Conservation (phyloP, 345 rosid species). For the Syzygium grande region DNA sequence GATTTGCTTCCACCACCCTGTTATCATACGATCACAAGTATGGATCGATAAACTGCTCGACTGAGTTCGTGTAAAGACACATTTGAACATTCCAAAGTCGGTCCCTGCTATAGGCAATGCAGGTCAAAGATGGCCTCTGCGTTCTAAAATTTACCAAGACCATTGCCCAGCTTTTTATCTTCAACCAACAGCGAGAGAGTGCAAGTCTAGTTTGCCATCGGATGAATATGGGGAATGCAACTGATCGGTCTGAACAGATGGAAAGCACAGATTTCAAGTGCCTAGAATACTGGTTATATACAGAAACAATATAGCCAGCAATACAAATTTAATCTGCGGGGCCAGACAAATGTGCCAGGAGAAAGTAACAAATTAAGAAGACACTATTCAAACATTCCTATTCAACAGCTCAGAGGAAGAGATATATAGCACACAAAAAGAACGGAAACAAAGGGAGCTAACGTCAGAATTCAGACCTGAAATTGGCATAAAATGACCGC, state of each 20-base stretch:
- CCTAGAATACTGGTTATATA: constrained; percentile 11
- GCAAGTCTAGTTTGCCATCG: background rate
- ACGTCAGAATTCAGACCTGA: background rate
- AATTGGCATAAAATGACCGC: background rate
- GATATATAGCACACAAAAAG: background rate
- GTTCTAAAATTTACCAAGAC: background rate
- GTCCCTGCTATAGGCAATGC: background rate
- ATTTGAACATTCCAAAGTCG: background rate
- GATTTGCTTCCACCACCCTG: background rate
- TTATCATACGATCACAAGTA: background rate
- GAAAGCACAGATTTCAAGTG: background rate
- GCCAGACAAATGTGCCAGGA: background rate
- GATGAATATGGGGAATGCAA: background rate
- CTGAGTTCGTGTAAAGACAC: background rate
- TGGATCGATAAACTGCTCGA: background rate
- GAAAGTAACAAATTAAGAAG: background rate
- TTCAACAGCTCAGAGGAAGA: background rate
- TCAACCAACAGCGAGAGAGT: background rate
- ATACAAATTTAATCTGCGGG: constrained; percentile 13
- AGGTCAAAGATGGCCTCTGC: background rate
- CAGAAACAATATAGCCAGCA: constrained; percentile 30
- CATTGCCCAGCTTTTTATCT: background rate
- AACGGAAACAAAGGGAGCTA: background rate
- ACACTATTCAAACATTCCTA: constrained; percentile 3
- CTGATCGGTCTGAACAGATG: background rate